Conservation (phyloP, 2,329 filamentous ascomycete species). For the Apiospora rasikravindrae region DNA sequence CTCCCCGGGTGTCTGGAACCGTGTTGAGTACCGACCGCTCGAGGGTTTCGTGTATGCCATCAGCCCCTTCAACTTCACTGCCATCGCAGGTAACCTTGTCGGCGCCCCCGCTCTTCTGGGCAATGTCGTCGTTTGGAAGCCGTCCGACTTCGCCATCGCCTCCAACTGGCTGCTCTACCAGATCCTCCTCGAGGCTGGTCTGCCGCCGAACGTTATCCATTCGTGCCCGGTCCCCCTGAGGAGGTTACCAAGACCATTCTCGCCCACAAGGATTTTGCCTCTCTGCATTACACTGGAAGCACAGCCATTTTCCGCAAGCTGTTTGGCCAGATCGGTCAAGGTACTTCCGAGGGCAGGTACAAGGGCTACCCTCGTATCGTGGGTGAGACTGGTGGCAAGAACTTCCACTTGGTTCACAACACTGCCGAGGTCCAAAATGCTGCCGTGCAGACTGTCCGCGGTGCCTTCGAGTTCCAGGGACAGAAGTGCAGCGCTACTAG, state of each 20-base stretch:
- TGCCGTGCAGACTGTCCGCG: constrained; percentile 80
- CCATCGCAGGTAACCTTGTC: constrained; percentile 87
- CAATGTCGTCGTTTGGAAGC: constrained; percentile 97
- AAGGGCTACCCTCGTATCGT: constrained; percentile 86
- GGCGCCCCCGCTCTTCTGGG: constrained; percentile 86
- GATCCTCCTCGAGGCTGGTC: constrained; percentile 88
- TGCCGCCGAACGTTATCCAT: constrained; percentile 89
- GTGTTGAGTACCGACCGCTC: constrained; percentile 85
- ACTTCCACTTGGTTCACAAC: constrained; percentile 84
- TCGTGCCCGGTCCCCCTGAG: constrained; percentile 86
- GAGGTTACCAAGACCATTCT: constrained; percentile 81
- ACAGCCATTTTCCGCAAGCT: constrained; percentile 89
- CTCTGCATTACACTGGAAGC: constrained; percentile 94
- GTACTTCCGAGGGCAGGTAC: constrained; percentile 83
- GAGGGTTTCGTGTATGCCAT: constrained; percentile 97
- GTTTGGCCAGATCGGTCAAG: constrained; percentile 83
- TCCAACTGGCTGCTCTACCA: constrained; percentile 91
- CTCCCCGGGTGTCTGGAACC: constrained; percentile 86
- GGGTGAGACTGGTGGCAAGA: constrained; percentile 91
- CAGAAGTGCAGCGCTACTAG: constrained; percentile 91
- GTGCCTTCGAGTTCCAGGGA: constrained; percentile 88
- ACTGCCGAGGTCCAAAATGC: constrained; percentile 81
- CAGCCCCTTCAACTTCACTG: constrained; percentile 96
- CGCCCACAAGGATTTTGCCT: constrained; percentile 79
- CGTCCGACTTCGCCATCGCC: constrained; percentile 86